Evolutionary conservation across 129 eudicot species (phyloP).

Genomic region (Artemisia annua): DNA sequence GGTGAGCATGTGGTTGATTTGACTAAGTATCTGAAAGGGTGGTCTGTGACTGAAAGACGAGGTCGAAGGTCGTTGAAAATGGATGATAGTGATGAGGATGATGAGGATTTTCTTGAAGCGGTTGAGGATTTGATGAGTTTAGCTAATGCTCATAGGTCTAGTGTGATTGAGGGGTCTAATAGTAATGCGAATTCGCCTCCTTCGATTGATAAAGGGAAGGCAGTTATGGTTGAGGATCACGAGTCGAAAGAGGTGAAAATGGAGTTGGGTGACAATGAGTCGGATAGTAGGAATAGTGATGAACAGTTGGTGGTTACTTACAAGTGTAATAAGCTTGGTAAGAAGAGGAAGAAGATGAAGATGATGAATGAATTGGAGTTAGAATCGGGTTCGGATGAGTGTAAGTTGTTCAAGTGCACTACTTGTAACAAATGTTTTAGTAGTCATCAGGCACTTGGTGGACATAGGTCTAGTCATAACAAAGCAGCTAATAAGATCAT

Average conservation of each 20-base stretch:
- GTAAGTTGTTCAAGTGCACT: constrained; percentile 53
- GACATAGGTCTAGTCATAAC: constrained; percentile 63
- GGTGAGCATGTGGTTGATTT: constrained; percentile 34
- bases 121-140: constrained; percentile 43
- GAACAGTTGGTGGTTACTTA: neutral
- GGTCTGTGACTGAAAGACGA: constrained; percentile 46
- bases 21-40: constrained; percentile 27
- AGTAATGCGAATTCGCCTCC: constrained; percentile 15
- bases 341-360: constrained; percentile 45
- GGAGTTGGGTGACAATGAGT: constrained; percentile 13
- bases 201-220: constrained; percentile 15
- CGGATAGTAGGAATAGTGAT: neutral
- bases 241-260: neutral
- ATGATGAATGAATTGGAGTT: constrained; percentile 41
- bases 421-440: constrained; percentile 55
- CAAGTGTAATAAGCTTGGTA: neutral
- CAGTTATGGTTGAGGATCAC: neutral
- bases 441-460: constrained; percentile 63
- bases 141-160: constrained; percentile 23
- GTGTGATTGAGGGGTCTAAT: constrained; percentile 26
- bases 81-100: constrained; percentile 26
- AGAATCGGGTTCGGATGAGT: neutral
- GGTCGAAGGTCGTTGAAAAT: constrained; percentile 25
- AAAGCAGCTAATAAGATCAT: constrained; percentile 30
- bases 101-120: constrained; percentile 31